A percentile compares a stretch with the other conserved stretches of the same genome.
These are phyloP conservation scores for Aureobasidium subglaciale DNA, from an alignment of 2,329 filamentous ascomycete genomes.

Conservation along the genomic window DNA sequence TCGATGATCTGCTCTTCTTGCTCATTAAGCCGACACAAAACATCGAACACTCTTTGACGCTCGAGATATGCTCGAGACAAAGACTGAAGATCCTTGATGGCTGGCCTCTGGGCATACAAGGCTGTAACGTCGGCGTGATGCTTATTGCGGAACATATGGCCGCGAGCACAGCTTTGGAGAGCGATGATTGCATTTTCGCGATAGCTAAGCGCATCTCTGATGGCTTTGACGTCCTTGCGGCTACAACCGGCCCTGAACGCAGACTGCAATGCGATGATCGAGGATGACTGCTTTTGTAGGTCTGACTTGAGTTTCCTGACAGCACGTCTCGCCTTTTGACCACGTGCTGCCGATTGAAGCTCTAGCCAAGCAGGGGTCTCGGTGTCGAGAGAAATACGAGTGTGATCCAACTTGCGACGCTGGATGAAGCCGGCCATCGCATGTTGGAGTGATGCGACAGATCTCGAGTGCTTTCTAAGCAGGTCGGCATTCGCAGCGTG, in stretches of 20 bases:
- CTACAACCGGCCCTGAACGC: constrained; percentile 28
- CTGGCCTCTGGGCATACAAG: constrained; percentile 51
- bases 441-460: constrained; percentile 33
- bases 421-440: constrained; percentile 35
- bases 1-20: constrained; percentile 60
- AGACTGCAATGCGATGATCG: constrained; percentile 33
- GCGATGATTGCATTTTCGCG: constrained; percentile 39
- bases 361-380: constrained; percentile 8
- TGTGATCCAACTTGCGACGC: constrained; percentile 20
- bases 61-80: constrained; percentile 58
- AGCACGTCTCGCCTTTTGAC: constrained; percentile 1
- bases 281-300: constrained; percentile 2
- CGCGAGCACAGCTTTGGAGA: constrained; percentile 48
- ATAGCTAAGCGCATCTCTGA: constrained; percentile 32
- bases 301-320: constrained; percentile 13
- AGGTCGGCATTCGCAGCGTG: constrained; percentile 44
- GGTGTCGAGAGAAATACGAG: neutral
- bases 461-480: constrained; percentile 37
- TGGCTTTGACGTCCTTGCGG: constrained; percentile 17
- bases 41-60: constrained; percentile 52
- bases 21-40: constrained; percentile 64
- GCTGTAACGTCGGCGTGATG: constrained; percentile 41
- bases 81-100: constrained; percentile 59
- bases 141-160: constrained; percentile 38
- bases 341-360: constrained; percentile 16